Base-by-base conservation (phyloP, 495 filamentous ascomycete species). In the Aspergillus haitiensis region DNA sequence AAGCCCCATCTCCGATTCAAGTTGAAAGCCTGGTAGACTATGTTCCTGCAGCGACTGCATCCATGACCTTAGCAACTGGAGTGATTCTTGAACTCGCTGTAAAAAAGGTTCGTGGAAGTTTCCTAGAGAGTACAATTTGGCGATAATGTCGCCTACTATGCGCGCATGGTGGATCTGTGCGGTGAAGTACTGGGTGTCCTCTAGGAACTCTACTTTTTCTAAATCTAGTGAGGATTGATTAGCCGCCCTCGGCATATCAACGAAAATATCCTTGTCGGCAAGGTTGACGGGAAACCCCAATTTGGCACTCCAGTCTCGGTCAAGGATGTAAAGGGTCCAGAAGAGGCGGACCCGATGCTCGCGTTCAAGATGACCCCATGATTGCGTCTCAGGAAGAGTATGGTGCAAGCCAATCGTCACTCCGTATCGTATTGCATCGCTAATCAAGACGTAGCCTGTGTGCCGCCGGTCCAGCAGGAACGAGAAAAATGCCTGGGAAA, bases 261-360 rank as follows among this genome's bases (percentile, higher is more conserved):
- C 70, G 18, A 70, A 34, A 27, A 75, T 72, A 37, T 74, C 70
- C 2, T 69, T 68, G 27, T 75, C 71, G 3, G 56, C 47, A 18
- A 75, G 68, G 9, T 70, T 61, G 8, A 65, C 44, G 1, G 73
- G 71, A 53, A 67, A 70, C 2, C 71, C 73, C 9, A 67, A 60
- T 40, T 71, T 74, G 0, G 70, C 67, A 6, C 66, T 63, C 36
- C 62, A 74, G 64, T 74, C 71, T 33, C 73, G 63, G 55, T 75
- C 73, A 15, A 70, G 70, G 2, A 70, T 65, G 51, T 75, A 75
- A 0, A 70, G 66, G 21, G 67, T 63, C 71, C 71, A 71, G 67
- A 67, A 73, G 3, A 73, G 54, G 7, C 71, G 66, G 11, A 61
- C 66, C 1, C 73, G 63, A 50, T 75, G 71, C 44, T 75, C 56